These are phyloP conservation scores for Coemansia sp. DNA, from an alignment of 192 early-diverging fungal species.

Conservation along the genomic window DNA sequence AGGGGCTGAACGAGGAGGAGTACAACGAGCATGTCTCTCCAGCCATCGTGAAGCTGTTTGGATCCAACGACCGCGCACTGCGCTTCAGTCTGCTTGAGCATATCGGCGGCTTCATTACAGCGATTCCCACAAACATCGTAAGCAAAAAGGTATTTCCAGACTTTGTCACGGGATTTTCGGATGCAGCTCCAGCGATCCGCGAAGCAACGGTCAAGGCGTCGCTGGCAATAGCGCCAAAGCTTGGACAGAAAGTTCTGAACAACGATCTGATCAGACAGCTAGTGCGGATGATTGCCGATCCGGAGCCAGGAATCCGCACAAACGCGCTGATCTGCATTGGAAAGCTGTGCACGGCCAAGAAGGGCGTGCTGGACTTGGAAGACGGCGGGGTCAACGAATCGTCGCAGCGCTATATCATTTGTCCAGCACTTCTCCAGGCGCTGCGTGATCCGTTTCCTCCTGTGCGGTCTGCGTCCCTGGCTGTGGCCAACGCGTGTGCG, in stretches of 20 bases:
- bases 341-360: slow-evolving; percentile 74
- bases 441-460: slow-evolving; percentile 88
- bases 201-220: slow-evolving; percentile 90
- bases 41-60: slow-evolving; percentile 81
- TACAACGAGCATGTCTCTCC: slow-evolving; percentile 72
- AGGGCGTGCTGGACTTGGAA: slow-evolving; percentile 32
- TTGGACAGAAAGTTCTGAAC: slow-evolving; percentile 55
- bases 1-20: slow-evolving; percentile 67
- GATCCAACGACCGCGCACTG: slow-evolving; percentile 81
- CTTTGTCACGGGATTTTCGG: slow-evolving; percentile 84
- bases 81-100: slow-evolving; percentile 84
- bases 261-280: slow-evolving; percentile 83
- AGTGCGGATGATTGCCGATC: slow-evolving; percentile 86
- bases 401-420: slow-evolving; percentile 76
- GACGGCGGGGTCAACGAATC: slow-evolving; percentile 60
- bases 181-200: slow-evolving; percentile 85
- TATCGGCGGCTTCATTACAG: slow-evolving; percentile 68
- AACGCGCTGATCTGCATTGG: slow-evolving; percentile 95
- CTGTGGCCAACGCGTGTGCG: slow-evolving; percentile 67
- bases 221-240: slow-evolving; percentile 69
- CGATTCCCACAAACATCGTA: slow-evolving; percentile 66
- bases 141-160: slow-evolving; percentile 85
- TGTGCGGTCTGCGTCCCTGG: slow-evolving; percentile 82
- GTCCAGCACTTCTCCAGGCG: slow-evolving; percentile 79
- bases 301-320: slow-evolving; percentile 93